A percentile compares a stretch with the other conserved stretches of the same genome.
phyloP scores from a whole-genome alignment of 495 filamentous ascomycete genomes.

The Margaritispora aquatica region DNA sequence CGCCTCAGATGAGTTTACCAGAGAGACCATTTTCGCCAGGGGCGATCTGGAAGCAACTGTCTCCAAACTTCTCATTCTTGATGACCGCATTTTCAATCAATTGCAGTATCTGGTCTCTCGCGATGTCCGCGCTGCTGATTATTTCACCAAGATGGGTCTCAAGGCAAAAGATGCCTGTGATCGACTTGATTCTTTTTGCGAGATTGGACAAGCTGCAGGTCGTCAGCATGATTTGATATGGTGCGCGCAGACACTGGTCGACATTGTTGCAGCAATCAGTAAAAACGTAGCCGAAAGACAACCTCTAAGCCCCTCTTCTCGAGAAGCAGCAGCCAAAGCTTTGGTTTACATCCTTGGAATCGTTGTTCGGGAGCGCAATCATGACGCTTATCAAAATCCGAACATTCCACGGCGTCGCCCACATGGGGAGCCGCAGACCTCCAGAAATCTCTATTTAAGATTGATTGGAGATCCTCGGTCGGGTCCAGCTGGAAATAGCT shows the following conservation, averaged over 20 bases:
- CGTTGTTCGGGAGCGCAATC: constrained; percentile 20
- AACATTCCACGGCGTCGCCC: constrained; percentile 11
- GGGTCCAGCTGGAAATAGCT: constrained; percentile 13
- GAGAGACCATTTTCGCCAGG: background rate
- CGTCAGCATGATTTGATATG: constrained; percentile 17
- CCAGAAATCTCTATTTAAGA: constrained; percentile 23
- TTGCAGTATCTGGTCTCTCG: constrained; percentile 14
- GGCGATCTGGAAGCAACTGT: constrained; percentile 19
- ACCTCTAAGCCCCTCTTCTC: constrained; percentile 13
- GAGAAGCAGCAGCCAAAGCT: constrained; percentile 17
- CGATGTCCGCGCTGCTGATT: constrained; percentile 17
- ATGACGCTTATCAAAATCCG: constrained; percentile 19
- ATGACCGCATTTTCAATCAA: constrained; percentile 17
- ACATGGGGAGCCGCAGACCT: constrained; percentile 14
- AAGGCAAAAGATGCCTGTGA: constrained; percentile 12
- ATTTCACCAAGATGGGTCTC: constrained; percentile 17
- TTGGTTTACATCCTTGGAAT: constrained; percentile 18
- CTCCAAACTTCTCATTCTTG: constrained; percentile 12
- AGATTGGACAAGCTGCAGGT: constrained; percentile 6
- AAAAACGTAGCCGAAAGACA: constrained; percentile 9
- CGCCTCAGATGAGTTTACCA: constrained; percentile 7
- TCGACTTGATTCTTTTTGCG: constrained; percentile 15
- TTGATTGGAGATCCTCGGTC: constrained; percentile 17
- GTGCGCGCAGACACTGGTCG: constrained; percentile 19
- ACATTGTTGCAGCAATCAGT: constrained; percentile 19